phyloP scores from a whole-genome alignment of 2,329 filamentous ascomycete genomes.

The Botrytis fragariae region DNA sequence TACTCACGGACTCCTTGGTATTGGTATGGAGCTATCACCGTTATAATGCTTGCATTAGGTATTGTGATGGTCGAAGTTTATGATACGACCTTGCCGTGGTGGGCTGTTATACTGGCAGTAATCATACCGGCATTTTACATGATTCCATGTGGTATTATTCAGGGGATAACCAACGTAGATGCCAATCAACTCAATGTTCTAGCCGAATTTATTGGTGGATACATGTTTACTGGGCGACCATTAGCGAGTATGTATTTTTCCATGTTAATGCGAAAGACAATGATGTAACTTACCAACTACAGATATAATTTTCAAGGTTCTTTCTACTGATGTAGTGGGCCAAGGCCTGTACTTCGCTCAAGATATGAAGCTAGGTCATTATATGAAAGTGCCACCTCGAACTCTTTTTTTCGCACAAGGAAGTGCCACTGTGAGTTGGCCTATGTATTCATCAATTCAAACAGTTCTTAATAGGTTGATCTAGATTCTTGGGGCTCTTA shows the following conservation, averaged over 20 bases:
- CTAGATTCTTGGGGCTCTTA: conserved; percentile 58
- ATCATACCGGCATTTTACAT: conserved; percentile 46
- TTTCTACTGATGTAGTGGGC: conserved; percentile 44
- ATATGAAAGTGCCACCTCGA: conserved; percentile 40
- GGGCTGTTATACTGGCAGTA: conserved; percentile 46
- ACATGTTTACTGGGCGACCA: conserved; percentile 51
- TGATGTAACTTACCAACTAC: conserved; percentile 54
- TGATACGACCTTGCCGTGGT: conserved; percentile 51
- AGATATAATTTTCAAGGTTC: conserved; percentile 75
- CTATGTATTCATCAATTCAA: not conserved
- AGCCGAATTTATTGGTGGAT: conserved; percentile 36
- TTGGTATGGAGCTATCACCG: conserved; percentile 48
- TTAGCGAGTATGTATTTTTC: conserved; percentile 64
- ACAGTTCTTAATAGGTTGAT: not conserved
- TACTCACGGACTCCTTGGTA: conserved; percentile 54
- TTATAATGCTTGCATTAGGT: conserved; percentile 37
- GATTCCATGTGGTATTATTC: conserved; percentile 40
- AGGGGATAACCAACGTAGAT: conserved; percentile 48
- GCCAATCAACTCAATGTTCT: conserved; percentile 50
- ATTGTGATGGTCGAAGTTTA: conserved; percentile 37
- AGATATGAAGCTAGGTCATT: conserved; percentile 51
- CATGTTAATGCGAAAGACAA: conserved; percentile 32
- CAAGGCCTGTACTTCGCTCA: conserved; percentile 47
- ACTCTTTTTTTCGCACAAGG: conserved; percentile 44
- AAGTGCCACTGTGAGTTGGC: conserved; percentile 60